Conservation (phyloP, 495 filamentous ascomycete genomes). For the Trichoderma virens region DNA sequence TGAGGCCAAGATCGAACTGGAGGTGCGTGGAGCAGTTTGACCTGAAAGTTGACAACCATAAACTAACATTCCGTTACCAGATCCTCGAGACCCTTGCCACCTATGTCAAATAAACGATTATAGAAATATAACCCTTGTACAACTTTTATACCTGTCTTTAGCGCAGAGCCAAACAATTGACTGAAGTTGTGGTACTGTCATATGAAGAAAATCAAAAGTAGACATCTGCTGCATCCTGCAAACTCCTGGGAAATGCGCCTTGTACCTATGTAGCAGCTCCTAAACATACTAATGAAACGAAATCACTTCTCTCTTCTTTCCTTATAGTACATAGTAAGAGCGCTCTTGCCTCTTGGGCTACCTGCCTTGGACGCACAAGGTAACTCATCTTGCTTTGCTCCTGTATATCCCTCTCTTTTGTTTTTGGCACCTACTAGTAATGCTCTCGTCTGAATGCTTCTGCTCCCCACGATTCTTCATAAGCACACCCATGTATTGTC, state of each 20-base stretch:
- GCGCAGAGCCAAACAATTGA: constrained; percentile 44
- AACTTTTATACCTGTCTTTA: constrained; percentile 41
- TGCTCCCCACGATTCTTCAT: background rate
- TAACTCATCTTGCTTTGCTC: background rate
- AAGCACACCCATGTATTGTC: background rate
- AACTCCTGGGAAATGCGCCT: constrained; percentile 60
- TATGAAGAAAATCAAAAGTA: background rate
- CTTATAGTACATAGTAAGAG: constrained; percentile 24
- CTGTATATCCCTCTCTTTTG: no score
- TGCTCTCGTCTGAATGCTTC: constrained; percentile 3
- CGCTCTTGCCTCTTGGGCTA: constrained; percentile 16
- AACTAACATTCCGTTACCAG: constrained; percentile 13
- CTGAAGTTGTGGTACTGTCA: background rate
- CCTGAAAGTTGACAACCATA: constrained; percentile 9
- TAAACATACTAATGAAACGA: constrained; percentile 14
- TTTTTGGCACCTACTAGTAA: no score
- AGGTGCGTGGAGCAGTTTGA: constrained; percentile 49
- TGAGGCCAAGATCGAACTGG: constrained; percentile 96
- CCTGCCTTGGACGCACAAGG: background rate
- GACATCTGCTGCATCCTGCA: constrained; percentile 39
- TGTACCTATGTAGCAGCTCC: constrained; percentile 6
- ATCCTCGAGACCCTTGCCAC: constrained; percentile 24
- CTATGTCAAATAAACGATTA: constrained; percentile 9
- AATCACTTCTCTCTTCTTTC: background rate
- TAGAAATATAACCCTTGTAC: constrained; percentile 5